Evolutionary conservation across 306 rosid genomes (phyloP).

Genomic region (Begonia peltatifolia): DNA sequence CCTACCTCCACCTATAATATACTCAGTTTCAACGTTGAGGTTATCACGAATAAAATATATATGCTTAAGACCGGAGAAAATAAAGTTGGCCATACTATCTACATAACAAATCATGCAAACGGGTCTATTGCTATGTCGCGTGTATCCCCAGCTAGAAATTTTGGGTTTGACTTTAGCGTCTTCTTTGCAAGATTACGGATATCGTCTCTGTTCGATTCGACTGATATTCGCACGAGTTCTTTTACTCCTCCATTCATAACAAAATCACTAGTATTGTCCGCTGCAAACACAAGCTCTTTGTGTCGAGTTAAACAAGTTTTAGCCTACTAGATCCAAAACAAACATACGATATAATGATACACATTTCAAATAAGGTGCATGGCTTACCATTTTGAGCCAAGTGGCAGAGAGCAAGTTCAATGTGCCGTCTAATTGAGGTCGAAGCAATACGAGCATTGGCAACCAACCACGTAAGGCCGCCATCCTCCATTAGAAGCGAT

Average conservation of each 20-base stretch:
- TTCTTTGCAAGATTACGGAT: conserved; percentile 46
- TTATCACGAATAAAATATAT: no score
- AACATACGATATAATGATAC: not conserved
- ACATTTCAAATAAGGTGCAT: not conserved
- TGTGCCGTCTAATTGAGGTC: conserved; percentile 41
- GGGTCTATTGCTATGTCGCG: no score
- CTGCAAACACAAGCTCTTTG: conserved; percentile 14
- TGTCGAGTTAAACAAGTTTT: not conserved
- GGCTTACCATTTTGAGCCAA: conserved; percentile 57
- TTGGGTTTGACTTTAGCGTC: conserved; percentile 24
- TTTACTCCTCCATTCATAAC: conserved; percentile 28
- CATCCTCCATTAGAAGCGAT: conserved; percentile 44
- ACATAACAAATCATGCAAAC: no score
- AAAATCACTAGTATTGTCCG: conserved; percentile 40
- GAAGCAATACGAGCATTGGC: conserved; percentile 27
- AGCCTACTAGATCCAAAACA: no score
- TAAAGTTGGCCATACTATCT: no score
- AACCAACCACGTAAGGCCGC: conserved; percentile 42
- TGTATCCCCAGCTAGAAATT: conserved; percentile 21
- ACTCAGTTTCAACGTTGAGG: no score
- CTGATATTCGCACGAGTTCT: conserved; percentile 37
- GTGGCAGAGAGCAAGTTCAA: conserved; percentile 58
- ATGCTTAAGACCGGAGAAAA: no score
- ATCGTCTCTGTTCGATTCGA: conserved; percentile 40
- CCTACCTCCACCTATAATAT: no score